A percentile compares a stretch with the other conserved stretches of the same genome.
phyloP scores from a whole-genome alignment of 169 alveolate genomes.

The Plasmodium malariae region DNA sequence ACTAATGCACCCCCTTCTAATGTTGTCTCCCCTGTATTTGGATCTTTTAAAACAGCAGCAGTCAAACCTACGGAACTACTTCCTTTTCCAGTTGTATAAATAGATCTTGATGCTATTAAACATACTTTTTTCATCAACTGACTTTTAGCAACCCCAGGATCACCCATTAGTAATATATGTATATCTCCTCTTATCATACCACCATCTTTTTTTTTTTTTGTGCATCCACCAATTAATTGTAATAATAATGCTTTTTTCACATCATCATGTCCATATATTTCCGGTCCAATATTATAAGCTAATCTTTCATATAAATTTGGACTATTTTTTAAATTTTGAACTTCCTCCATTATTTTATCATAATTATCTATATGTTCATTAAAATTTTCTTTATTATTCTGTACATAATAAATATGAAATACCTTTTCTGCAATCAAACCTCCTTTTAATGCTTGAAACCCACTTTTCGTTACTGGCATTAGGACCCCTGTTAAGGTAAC shows the following conservation, averaged over 20 bases:
- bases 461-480: slow-evolving; percentile 89
- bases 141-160: slow-evolving; percentile 99
- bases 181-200: slow-evolving; percentile 98
- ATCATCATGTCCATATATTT: slow-evolving; percentile 97
- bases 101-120: slow-evolving; percentile 92
- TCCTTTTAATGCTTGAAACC: slow-evolving; percentile 81
- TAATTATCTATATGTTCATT: slow-evolving; percentile 74
- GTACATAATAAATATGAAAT: slow-evolving; percentile 88
- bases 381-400: slow-evolving; percentile 88
- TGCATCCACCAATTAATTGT: slow-evolving; percentile 95
- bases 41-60: slow-evolving; percentile 98
- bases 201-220: slow-evolving; percentile 94
- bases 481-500: slow-evolving; percentile 92
- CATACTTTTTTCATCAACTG: slow-evolving; percentile 95
- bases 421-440: slow-evolving; percentile 88
- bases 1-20: slow-evolving; percentile 99
- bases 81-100: slow-evolving; percentile 97
- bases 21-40: slow-evolving; percentile 92
- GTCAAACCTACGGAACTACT: slow-evolving; percentile 98
- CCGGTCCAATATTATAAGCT: slow-evolving; percentile 98
- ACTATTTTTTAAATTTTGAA: slow-evolving; percentile 82
- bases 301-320: slow-evolving; percentile 91
- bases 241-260: slow-evolving; percentile 96
- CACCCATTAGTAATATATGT: slow-evolving; percentile 96
- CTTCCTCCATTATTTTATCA: slow-evolving; percentile 79